phyloP scores from a whole-genome alignment of 495 filamentous ascomycete genomes.

The Pseudomonodictys pantanalensis region DNA sequence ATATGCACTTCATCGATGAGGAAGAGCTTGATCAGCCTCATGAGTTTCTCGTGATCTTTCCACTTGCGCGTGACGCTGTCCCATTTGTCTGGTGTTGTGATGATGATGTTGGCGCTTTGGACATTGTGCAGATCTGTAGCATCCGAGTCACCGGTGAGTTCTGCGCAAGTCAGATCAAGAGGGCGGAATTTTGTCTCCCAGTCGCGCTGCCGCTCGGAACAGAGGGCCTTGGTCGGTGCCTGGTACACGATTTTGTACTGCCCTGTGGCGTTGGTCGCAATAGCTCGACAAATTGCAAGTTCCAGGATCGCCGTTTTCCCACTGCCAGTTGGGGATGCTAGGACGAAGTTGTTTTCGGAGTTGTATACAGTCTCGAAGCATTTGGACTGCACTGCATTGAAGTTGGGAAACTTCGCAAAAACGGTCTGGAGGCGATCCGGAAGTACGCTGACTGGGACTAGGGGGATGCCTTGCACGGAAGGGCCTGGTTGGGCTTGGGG shows the following conservation, averaged over 20 bases:
- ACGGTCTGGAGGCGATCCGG: constrained; percentile 74
- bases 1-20: constrained; percentile 97
- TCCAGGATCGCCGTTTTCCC: constrained; percentile 92
- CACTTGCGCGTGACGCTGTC: constrained; percentile 95
- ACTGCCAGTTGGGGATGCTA: constrained; percentile 88
- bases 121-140: constrained; percentile 68
- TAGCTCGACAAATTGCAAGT: constrained; percentile 81
- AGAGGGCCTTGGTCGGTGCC: constrained; percentile 91
- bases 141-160: constrained; percentile 91
- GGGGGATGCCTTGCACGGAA: constrained; percentile 65
- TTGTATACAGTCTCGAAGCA: constrained; percentile 73
- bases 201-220: constrained; percentile 75
- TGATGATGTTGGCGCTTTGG: constrained; percentile 81
- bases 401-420: constrained; percentile 76
- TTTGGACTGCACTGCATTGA: constrained; percentile 92
- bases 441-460: constrained; percentile 68
- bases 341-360: constrained; percentile 77
- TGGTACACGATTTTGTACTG: constrained; percentile 93
- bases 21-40: constrained; percentile 84
- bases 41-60: constrained; percentile 81
- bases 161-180: constrained; percentile 72
- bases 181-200: constrained; percentile 82
- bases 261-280: constrained; percentile 58
- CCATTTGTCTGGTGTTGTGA: constrained; percentile 98
- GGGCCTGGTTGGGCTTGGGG: constrained; percentile 46